These are phyloP conservation scores for Leccinum uliginosum DNA, from an alignment of 768 basidiomycete species.

Conservation along the genomic window DNA sequence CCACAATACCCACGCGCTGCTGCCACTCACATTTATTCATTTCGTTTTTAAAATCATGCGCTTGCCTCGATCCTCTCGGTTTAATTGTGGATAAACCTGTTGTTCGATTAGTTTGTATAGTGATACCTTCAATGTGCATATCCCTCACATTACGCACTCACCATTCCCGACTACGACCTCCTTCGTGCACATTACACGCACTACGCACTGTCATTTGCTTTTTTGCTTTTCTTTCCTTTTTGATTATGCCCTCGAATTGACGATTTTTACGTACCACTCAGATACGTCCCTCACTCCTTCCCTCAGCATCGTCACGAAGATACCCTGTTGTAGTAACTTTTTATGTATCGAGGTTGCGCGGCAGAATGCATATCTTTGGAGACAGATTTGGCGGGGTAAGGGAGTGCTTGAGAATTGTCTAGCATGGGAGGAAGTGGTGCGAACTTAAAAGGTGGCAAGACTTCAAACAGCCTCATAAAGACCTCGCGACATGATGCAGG, in stretches of 20 bases:
- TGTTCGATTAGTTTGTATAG: slow-evolving; percentile 36
- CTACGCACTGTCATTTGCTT: slow-evolving; percentile 15
- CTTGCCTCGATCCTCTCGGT: slow-evolving; percentile 20
- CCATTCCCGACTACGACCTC: slow-evolving; percentile 9
- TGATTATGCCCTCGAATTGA: slow-evolving; percentile 27
- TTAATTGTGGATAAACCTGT: slow-evolving; percentile 33
- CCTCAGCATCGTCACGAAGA: slow-evolving; percentile 30
- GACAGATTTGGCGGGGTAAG: slow-evolving; percentile 6
- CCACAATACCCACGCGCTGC: slow-evolving; percentile 30
- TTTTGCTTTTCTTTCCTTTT: slow-evolving; percentile 4
- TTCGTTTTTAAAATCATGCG: slow-evolving; percentile 15
- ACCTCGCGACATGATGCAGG: slow-evolving; percentile 5
- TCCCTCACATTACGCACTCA: slow-evolving; percentile 21
- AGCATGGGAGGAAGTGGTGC: background rate
- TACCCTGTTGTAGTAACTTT: slow-evolving; percentile 33
- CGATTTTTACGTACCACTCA: slow-evolving; percentile 30
- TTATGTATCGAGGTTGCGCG: slow-evolving; percentile 33
- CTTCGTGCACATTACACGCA: slow-evolving; percentile 4
- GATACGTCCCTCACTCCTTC: slow-evolving; percentile 4
- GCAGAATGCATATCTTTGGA: slow-evolving; percentile 34
- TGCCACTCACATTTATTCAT: slow-evolving; percentile 21
- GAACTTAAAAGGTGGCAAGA: background rate
- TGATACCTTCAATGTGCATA: slow-evolving; percentile 31
- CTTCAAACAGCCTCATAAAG: background rate
- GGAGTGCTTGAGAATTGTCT: no score